Conservation (phyloP, 2,329 filamentous ascomycete genomes). For the Trichoderma simmonsii region DNA sequence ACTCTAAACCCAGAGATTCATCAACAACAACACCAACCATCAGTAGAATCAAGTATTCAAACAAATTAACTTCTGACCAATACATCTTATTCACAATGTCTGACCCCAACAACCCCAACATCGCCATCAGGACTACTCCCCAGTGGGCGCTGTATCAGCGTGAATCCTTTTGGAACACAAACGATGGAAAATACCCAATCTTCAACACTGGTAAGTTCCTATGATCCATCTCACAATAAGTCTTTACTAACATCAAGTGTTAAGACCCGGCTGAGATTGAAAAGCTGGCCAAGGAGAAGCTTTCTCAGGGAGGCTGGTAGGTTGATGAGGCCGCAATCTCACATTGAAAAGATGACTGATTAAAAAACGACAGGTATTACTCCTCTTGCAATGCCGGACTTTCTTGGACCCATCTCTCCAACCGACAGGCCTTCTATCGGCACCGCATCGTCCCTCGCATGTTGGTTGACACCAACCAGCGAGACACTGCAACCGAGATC, state of each 20-base stretch:
- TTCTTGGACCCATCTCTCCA: conserved; percentile 51
- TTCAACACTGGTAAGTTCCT: conserved; percentile 2
- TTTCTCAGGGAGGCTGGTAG: conserved; percentile 9
- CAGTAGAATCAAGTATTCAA: not conserved
- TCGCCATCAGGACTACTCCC: conserved; percentile 11
- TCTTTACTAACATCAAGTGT: not conserved
- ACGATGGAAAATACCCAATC: conserved; percentile 1
- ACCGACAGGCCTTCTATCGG: conserved; percentile 62
- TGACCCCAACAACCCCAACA: conserved; percentile 17
- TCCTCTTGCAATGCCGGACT: conserved; percentile 56
- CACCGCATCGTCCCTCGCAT: conserved; percentile 60
- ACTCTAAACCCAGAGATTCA: not conserved
- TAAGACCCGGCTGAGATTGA: conserved; percentile 12
- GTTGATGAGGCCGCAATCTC: not conserved
- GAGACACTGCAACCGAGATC: conserved; percentile 55
- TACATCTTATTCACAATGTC: not conserved
- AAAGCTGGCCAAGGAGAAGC: conserved; percentile 11
- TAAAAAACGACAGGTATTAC: conserved; percentile 41
- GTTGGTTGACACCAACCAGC: conserved; percentile 58
- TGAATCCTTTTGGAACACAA: conserved; percentile 14
- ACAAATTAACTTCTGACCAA: not conserved
- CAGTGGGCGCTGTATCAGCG: conserved; percentile 16
- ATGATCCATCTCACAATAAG: too few relatives aligned
- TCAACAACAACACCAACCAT: not conserved
- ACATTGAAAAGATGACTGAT: not conserved